Base-by-base conservation (phyloP, 345 rosid species). In the Brassica nigra region DNA sequence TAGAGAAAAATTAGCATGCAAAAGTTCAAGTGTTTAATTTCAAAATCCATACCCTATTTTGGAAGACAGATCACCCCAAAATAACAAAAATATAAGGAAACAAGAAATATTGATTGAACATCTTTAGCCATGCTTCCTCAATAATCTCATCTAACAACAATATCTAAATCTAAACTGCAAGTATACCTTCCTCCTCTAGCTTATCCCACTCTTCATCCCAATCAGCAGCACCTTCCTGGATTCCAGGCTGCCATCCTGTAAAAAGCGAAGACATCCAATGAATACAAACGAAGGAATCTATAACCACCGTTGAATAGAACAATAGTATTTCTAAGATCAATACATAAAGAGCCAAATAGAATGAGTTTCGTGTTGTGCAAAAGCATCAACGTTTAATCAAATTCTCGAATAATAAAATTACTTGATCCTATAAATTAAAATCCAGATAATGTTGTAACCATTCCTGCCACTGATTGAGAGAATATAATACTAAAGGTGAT, bases 141-240 rank as follows among this genome's bases (percentile, higher is more conserved):
- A 79, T 74, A 39, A 33, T 73, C 78, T 66, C 68, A 23, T 23
- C 37, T 34, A 34, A 34, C 37, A 34, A 34, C 6, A 8, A 34
- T 34, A 34, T 5, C 37, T 34, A 34, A 34, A 34, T 34, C 8
- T 7, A 34, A 34, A 34, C 7, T 8, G 37, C 37, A 34, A 34
- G 8, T 34, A 34, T 34, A 68, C 99, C 97, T 90, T 90, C 94
- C 66, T 87, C 94, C 76, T 91, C 97, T 42, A 95, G 84, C 78
- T 90, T 93, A 82, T 91, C 99, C 98, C 98, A 93, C 73, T 86
- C 86, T 86, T 85, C 97, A 88, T 91, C 93, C 99, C 99, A 95
- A 82, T 95, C 99, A 86, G 97, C 91, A 62, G 97, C 87, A 82
- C 85, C 87, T 87, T 85, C 97, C 86, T 90, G 98, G 80, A 95